Conservation (phyloP, 2,329 filamentous ascomycete genomes). For the Penicillium sp. region DNA sequence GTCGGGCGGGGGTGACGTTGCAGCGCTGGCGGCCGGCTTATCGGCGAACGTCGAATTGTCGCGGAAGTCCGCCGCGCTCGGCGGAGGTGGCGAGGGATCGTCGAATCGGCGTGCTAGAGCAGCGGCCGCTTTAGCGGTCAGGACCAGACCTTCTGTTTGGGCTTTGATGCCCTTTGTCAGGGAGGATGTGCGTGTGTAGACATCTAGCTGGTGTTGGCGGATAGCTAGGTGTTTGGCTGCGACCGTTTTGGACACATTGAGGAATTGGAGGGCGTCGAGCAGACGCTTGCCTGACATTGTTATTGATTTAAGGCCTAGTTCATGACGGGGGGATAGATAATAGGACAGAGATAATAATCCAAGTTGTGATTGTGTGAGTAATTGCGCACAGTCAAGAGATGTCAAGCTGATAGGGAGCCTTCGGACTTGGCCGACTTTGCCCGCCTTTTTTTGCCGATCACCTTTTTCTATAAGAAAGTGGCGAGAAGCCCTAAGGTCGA, state of each 20-base stretch:
- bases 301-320: constrained; percentile 12
- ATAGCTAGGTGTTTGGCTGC: constrained; percentile 60
- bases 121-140: constrained; percentile 59
- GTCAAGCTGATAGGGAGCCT: constrained; percentile 18
- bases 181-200: constrained; percentile 62
- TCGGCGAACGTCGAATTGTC: constrained; percentile 23
- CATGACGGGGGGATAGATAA: constrained; percentile 26
- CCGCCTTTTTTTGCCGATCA: constrained; percentile 17
- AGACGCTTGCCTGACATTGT: constrained; percentile 58
- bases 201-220: constrained; percentile 58
- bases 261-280: constrained; percentile 67
- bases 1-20: constrained; percentile 36
- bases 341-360: constrained; percentile 4
- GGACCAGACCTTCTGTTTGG: constrained; percentile 59
- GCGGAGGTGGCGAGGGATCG: constrained; percentile 40
- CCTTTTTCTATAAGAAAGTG: too few relatives aligned
- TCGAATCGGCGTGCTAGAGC: constrained; percentile 57
- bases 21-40: constrained; percentile 12
- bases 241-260: constrained; percentile 66
- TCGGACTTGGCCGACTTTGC: constrained; percentile 18
- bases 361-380: too few relatives aligned
- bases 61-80: constrained; percentile 27
- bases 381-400: constrained; percentile 5
- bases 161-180: constrained; percentile 60
- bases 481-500: too few relatives aligned